Base-by-base conservation (phyloP, 495 filamentous ascomycete genomes). In the Margaritispora aquatica region DNA sequence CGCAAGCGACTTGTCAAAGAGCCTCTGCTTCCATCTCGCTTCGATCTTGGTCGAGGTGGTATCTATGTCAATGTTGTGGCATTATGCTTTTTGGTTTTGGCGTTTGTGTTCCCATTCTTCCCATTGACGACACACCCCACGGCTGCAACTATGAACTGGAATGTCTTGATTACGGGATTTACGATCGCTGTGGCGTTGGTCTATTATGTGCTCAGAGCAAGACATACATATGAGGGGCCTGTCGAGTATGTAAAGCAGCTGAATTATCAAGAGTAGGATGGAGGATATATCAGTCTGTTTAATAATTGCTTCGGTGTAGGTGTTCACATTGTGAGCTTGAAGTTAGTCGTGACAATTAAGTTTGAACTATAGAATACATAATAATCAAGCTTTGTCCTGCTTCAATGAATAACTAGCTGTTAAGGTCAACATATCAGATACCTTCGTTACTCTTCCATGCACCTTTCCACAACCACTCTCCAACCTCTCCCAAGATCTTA, bases 71-170 rank as follows among this genome's bases (percentile, higher is more conserved):
- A 84, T 58, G 58, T 73, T 1, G 61, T 70, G 51, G 70, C 72
- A 13, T 57, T 77, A 10, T 61, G 65, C 22, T 78, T 78, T 52
- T 63, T 82, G 15, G 41, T 75, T 1, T 69, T 80, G 0, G 66
- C 76, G 0, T 82, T 82, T 58, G 66, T 81, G 19, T 82, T 84
- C 64, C 69, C 74, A 0, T 82, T 82, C 64, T 84, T 82, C 63
- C 80, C 81, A 0, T 58, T 75, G 17, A 65, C 59, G 1, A 71
- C 74, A 15, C 64, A 73, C n/a, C 72, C 79, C 2, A 73, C 66
- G 19, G 29, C 62, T 7, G 64, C 68, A 49, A 74, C 63, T 0
- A 80, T 80, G 77, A 81, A 81, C 51, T 80, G 76, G 73, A 75
- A 75, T 38, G 64, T 74, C 51, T 71, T 72, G 1, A 77, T 80